Evolutionary conservation across 306 rosid genomes (phyloP), one percentile per base, ranked within the genome.

Genomic region (Cucurbita moschata): DNA sequence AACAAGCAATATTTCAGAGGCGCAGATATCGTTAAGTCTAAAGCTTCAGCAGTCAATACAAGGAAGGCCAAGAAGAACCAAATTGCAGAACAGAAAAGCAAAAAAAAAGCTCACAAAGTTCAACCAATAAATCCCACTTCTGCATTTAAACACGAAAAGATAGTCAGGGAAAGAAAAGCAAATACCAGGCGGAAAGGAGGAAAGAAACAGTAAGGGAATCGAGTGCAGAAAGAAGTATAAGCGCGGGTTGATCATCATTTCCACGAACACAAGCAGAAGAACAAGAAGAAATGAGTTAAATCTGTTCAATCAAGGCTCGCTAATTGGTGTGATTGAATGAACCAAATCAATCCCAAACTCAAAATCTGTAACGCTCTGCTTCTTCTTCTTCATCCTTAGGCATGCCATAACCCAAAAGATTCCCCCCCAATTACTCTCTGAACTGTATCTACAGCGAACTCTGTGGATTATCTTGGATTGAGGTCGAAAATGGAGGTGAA

Each of bases 381-480:
- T 78, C 84, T 79, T 82, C 54, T 83, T 78, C 85, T 78, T 82
- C 83, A 42, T 81, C 87, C 74, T 63, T 73, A 60, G 85, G 81
- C 92, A 79, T 90, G 87, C 96, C 96, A 92, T 88, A 84, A 83
- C 87, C 82, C 67, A 84, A 80, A 75, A 62, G 26, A 38, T 15
- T 39, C 69, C 43, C 26, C 23, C 68, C 39, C 12, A 19, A 3
- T 23, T 3, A 30, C 35, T 30, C 35, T 30, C 35, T 30, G 35
- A 30, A 30, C 35, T 30, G 35, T 30, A 30, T 30, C 35, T 3
- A 30, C 35, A 30, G 35, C 0, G 35, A 30, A 30, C 35, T 30
- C 35, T 30, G 35, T 30, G 3, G 35, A 30, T 30, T 37, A n/a
- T 59, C 67, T 66, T 42, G 3, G 54, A 42, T 43, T 18, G 15